Base-by-base conservation (phyloP, 805 yeast species). In the Cyberlindnera samutprakarnensis region DNA sequence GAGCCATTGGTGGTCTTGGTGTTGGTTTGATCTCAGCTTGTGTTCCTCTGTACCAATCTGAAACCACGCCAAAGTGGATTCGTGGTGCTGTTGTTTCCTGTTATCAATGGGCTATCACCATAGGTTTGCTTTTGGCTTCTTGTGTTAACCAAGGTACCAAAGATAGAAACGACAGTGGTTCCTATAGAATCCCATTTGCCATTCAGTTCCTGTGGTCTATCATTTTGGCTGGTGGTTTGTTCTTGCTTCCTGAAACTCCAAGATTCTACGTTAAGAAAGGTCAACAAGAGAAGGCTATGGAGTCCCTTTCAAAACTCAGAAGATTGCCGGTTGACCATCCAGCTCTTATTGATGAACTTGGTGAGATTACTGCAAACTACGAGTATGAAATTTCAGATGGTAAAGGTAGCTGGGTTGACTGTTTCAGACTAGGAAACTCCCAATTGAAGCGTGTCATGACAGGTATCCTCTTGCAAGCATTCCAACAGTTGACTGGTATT, bases 21-120 rank as follows among this genome's bases (percentile, higher is more conserved):
- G 81, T 81, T 35, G 92, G 92, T 41, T 65, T 73, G 23, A 62
- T 81, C 19, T 75, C 88, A 14, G 78, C 86, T 14, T 65, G 74
- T 39, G 78, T 81, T 23, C 85, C 88, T 20, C 57, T 82, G 42
- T 81, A 80, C 55, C 84, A 79, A 61, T 78, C 87, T 18, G 92
- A 82, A 56, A 75, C 83, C 19, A 70, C 86, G 13, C 92, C 90
- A 24, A 75, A 70, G 47, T 76, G 81, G 67, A 71, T 81, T 33
- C 68, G 92, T 59, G 92, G 92, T 44, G 72, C 86, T 14, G 67
- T 78, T 42, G 87, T 81, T 32, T 73, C 81, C 38, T 72, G 82
- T 41, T 83, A 79, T 56, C 92, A 82, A 54, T 68, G 78, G 64
- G 77, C 80, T 27, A 62, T 65, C 46, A 79, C 90, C 6, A 68